Evolutionary conservation across 495 filamentous ascomycete species (phyloP), one percentile per base, ranked within the genome.

Genomic region (Chlorociboria aeruginascens): DNA sequence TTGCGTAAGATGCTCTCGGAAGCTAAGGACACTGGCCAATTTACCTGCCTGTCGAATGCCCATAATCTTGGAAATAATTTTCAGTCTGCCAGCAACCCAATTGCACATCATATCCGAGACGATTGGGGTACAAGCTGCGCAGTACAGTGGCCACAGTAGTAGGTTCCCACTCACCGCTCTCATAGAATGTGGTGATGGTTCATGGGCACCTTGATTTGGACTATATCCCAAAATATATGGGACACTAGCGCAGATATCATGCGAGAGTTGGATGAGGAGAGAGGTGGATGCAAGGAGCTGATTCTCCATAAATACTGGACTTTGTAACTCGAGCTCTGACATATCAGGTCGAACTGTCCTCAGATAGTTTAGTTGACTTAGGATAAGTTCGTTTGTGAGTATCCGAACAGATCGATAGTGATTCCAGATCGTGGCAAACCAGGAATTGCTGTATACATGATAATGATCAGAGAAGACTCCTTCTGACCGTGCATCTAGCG

Each of bases 381-480:
- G 32, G 17, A 52, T 52, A 11, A 25, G 60, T 29, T 73, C 68
- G 48, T 63, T 68, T 43, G 69, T 58, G 10, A 74, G 40, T 30
- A 74, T 70, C 11, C 70, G 71, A n/a, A 67, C 57, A 37, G 61
- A 63, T 28, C 73, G 69, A 39, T 72, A 74, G 30, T 72, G 59
- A 41, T 74, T 74, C 66, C 66, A 71, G 8, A 62, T 57, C 28
- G 62, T 62, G 41, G 58, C 64, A 29, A 63, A 48, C 69, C 67
- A 72, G 13, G 69, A 58, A 16, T 56, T 65, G 2, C 50, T 45
- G 50, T 76, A 76, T 7, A 66, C 50, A 48, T 76, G 66, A 46
- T 72, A 74, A 41, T 66, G 58, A 39, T 69, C 63, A 2, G 40
- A 39, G 32, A 54, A 58, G 20, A 55, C 48, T 17, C 51, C 48